Evolutionary conservation across 2,329 filamentous ascomycete genomes (phyloP), one percentile per base, ranked within the genome.

Genomic region (Zymoseptoria pseudotritici): DNA sequence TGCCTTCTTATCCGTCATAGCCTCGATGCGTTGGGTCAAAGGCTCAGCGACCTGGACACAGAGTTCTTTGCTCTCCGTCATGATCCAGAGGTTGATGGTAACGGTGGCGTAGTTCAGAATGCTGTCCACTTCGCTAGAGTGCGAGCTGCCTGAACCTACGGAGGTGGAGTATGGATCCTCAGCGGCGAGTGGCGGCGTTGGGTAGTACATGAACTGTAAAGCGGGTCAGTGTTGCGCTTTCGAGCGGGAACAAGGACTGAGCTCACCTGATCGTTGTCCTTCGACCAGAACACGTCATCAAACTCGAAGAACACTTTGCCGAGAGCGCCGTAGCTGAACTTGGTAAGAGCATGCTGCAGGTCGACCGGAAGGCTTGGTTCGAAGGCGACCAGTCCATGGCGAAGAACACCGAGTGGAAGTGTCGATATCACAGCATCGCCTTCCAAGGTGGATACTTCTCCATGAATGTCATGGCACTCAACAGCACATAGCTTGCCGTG

Each of bases 261-360:
- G 20, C 53, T 21, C 57, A 57, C 58, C 61, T 78, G 76, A 66
- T 78, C 76, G 61, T 78, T 76, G 57, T 78, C 76, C 59, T 77
- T 77, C 26, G 74, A 71, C 76, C 76, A 78, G 67, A 78, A 78
- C 29, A 77, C 72, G 42, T 77, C 75, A 51, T 67, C 67, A 57
- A 78, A 78, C 58, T 77, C 75, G 58, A 77, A 75, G 59, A 78
- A 78, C 21, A 78, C 71, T 61, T 78, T 78, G 54, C 76, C 76
- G 26, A 78, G 69, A 26, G 76, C 76, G 9, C 74, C 76, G 62
- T 77, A 78, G 60, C 73, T 73, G 63, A 75, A 74, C 51, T 66
- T 68, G n/a, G 71, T 64, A 21, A 77, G 66, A 5, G 74, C 76
- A 17, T 66, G 59, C 55, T 75, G 68, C 56, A 76, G 72, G 22